Evolutionary conservation across 768 basidiomycete species (phyloP).

Genomic region (Hortiboletus flavorubellus): DNA sequence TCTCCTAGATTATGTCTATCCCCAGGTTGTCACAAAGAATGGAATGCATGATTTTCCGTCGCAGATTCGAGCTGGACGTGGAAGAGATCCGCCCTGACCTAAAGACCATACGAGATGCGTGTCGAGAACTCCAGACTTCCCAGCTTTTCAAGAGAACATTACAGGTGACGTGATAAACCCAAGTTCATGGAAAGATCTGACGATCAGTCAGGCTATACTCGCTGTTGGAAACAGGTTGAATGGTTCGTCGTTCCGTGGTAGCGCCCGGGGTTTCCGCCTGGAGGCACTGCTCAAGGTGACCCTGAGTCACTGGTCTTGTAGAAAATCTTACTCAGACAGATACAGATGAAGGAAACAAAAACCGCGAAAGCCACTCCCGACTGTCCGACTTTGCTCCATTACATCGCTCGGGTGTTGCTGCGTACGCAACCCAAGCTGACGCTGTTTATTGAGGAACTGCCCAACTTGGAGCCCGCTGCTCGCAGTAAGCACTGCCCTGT

Average conservation of each 20-base stretch:
- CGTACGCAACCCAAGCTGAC: constrained; percentile 62
- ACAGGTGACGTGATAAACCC: constrained; percentile 40
- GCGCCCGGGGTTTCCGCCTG: constrained; percentile 81
- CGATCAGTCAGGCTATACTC: constrained; percentile 55
- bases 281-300: constrained; percentile 77
- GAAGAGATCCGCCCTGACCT: constrained; percentile 84
- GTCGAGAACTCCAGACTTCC: constrained; percentile 63
- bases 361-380: constrained; percentile 61
- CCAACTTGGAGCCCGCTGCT: constrained; percentile 79
- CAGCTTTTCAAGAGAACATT: constrained; percentile 65
- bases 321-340: not conserved
- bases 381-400: constrained; percentile 90
- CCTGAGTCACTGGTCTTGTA: not conserved
- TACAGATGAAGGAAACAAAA: constrained; percentile 79
- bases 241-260: constrained; percentile 76
- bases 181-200: not conserved
- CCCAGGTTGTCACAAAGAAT: constrained; percentile 72
- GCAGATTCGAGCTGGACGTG: constrained; percentile 77
- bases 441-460: constrained; percentile 76
- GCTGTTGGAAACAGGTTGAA: constrained; percentile 82
- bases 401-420: constrained; percentile 72
- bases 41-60: constrained; percentile 80
- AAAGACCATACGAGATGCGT: constrained; percentile 66
- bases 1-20: constrained; percentile 67
- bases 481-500: constrained; percentile 47